Conservation (phyloP, 2,329 filamentous ascomycete genomes). For the Monascus ruber region DNA sequence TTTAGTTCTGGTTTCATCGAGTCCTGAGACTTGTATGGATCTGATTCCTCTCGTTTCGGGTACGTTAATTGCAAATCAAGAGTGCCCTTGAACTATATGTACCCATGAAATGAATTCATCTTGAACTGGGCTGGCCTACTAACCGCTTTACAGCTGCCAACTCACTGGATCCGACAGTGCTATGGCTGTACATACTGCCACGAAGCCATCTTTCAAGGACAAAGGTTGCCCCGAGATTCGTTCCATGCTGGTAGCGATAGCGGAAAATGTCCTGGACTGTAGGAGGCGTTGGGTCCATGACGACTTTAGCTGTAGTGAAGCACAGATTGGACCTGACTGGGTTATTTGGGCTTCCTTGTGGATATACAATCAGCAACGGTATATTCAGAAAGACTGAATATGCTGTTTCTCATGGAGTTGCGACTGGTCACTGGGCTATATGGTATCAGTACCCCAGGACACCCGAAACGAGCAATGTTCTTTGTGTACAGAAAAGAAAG, state of each 20-base stretch:
- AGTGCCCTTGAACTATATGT: too few relatives aligned
- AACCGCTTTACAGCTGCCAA: conserved; percentile 39
- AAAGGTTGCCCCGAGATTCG: conserved; percentile 49
- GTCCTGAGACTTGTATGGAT: conserved; percentile 36
- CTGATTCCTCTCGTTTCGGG: conserved; percentile 5
- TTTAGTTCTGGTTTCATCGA: conserved; percentile 37
- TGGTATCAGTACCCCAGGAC: too few relatives aligned
- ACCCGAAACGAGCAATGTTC: too few relatives aligned
- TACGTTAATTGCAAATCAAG: too few relatives aligned
- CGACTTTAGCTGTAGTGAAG: background rate
- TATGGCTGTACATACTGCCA: conserved; percentile 37
- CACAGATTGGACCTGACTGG: too few relatives aligned
- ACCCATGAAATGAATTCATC: too few relatives aligned
- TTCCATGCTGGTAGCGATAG: conserved; percentile 50
- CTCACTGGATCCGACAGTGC: conserved; percentile 35
- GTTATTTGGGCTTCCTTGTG: too few relatives aligned
- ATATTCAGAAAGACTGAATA: too few relatives aligned
- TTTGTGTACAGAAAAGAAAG: too few relatives aligned
- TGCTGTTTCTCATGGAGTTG: too few relatives aligned
- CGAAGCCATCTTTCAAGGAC: conserved; percentile 51
- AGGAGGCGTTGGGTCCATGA: conserved; percentile 6
- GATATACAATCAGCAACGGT: too few relatives aligned
- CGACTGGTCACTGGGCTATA: too few relatives aligned
- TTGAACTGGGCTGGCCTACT: background rate
- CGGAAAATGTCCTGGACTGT: conserved; percentile 24